phyloP scores from a whole-genome alignment of 306 rosid species.

The Morella rubra region DNA sequence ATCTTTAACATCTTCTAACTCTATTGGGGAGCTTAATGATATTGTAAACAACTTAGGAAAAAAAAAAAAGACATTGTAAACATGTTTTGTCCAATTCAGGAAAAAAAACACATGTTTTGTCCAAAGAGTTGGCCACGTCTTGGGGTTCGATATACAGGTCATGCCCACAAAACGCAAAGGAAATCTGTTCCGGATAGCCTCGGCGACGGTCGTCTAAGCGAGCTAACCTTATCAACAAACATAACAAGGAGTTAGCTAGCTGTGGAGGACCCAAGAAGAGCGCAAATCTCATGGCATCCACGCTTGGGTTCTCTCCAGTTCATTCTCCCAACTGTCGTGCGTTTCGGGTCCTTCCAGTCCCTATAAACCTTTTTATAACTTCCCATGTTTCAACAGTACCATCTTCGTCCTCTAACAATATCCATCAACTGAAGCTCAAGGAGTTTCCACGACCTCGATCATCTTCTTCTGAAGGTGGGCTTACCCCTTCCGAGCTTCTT shows the following conservation, averaged over 20 bases:
- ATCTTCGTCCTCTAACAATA: constrained; percentile 25
- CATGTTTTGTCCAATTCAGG: background rate
- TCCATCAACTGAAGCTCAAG: constrained; percentile 43
- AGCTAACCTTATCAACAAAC: background rate
- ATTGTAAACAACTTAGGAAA: too few species aligned
- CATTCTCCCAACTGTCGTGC: constrained; percentile 27
- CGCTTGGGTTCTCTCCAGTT: constrained; percentile 35
- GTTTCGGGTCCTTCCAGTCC: constrained; percentile 19
- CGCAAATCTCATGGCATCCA: constrained; percentile 40
- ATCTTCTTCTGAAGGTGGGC: constrained; percentile 57
- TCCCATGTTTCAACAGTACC: constrained; percentile 22
- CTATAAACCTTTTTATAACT: constrained; percentile 8
- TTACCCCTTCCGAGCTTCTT: constrained; percentile 21
- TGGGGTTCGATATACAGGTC: too few species aligned
- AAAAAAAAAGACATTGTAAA: too few species aligned
- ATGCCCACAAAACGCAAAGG: too few species aligned
- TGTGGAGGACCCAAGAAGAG: background rate
- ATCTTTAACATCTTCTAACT: background rate
- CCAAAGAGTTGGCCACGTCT: too few species aligned
- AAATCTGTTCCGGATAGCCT: too few species aligned
- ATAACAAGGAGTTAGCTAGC: too few species aligned
- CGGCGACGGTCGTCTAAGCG: background rate
- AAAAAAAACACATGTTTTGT: background rate
- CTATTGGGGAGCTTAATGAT: too few species aligned
- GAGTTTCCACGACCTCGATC: constrained; percentile 28